Conservation (phyloP, 352 stramenopile species). For the Globisporangium apiculatum region DNA sequence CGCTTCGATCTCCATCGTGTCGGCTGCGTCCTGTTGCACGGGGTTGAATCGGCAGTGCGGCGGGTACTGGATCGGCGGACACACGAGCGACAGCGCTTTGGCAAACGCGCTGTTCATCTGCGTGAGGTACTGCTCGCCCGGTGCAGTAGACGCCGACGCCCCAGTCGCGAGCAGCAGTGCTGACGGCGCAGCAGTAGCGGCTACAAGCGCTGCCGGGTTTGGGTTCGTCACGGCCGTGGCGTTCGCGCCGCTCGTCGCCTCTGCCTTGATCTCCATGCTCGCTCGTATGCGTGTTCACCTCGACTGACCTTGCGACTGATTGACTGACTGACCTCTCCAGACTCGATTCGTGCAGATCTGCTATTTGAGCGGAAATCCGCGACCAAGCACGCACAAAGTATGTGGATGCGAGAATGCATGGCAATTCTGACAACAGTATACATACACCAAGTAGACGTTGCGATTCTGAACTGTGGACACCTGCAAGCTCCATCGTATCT, state of each 20-base stretch:
- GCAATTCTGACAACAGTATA: not conserved
- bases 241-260: conserved; percentile 6
- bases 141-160: not conserved
- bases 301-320: not conserved
- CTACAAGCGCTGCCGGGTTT: conserved; percentile 1
- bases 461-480: not conserved
- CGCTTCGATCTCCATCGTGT: conserved; percentile 63
- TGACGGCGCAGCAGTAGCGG: not conserved
- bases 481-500: not conserved
- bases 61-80: conserved; percentile 75
- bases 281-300: not conserved
- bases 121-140: conserved; percentile 33
- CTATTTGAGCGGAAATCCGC: too few species aligned
- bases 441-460: not conserved
- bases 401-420: too few species aligned
- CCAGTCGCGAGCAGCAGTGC: not conserved
- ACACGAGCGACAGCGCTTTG: conserved; percentile 67
- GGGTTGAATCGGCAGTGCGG: conserved; percentile 81
- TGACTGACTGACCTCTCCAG: not conserved
- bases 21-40: conserved; percentile 68
- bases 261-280: conserved; percentile 14
- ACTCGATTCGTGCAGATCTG: not conserved
- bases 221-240: conserved; percentile 9
- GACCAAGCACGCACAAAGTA: too few species aligned
- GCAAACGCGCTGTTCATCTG: conserved; percentile 76